phyloP scores from a whole-genome alignment of 2,329 filamentous ascomycete genomes.

The Penicillium verrucosum region DNA sequence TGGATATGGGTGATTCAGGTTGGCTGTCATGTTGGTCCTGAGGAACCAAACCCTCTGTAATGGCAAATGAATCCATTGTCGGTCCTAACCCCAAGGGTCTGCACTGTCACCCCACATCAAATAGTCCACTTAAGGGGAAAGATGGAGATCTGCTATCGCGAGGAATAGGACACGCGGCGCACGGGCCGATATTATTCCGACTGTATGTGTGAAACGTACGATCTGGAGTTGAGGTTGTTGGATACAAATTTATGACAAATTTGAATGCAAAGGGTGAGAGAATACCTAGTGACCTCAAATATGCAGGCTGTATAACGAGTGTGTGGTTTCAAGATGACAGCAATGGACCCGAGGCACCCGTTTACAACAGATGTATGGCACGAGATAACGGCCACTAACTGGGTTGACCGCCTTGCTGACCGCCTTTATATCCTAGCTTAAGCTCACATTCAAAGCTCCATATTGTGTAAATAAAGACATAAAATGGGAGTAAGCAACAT shows the following conservation, averaged over 20 bases:
- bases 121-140: constrained; percentile 14
- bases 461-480: not conserved
- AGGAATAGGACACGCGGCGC: constrained; percentile 27
- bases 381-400: not conserved
- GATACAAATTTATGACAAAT: not conserved
- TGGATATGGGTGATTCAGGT: constrained; percentile 22
- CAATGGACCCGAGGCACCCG: not conserved
- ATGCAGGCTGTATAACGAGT: not conserved
- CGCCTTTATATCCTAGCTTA: not conserved
- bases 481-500: not conserved
- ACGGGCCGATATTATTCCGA: constrained; percentile 37
- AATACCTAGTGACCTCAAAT: too few relatives aligned
- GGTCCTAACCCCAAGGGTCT: constrained; percentile 14
- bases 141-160: constrained; percentile 21
- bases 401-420: not conserved
- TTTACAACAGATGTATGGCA: not conserved
- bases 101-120: constrained; percentile 27
- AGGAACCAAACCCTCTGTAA: constrained; percentile 40
- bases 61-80: constrained; percentile 45
- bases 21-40: constrained; percentile 29
- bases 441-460: not conserved
- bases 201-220: constrained; percentile 10
- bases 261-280: not conserved
- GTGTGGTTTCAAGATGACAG: not conserved
- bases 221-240: not conserved